phyloP scores from a whole-genome alignment of 768 basidiomycete genomes.

The Cyclocybe aegerita region DNA sequence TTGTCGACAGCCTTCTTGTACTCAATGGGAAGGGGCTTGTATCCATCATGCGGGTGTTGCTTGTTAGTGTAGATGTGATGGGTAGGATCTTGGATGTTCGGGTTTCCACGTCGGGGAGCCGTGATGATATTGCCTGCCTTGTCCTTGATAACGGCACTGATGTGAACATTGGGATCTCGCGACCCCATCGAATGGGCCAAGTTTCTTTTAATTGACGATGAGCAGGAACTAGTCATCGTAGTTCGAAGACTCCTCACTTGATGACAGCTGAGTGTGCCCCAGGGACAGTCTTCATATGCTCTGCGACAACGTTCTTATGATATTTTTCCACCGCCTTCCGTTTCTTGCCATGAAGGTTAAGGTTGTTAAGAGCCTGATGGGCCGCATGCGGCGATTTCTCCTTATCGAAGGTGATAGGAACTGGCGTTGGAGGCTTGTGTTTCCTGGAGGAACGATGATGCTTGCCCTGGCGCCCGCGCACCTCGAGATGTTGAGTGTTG shows the following conservation, averaged over 20 bases:
- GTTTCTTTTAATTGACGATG: background rate
- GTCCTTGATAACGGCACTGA: background rate
- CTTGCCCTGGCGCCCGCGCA: too few relatives aligned
- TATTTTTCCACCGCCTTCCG: background rate
- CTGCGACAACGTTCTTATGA: background rate
- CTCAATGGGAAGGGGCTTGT: background rate
- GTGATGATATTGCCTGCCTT: background rate
- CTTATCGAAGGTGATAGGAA: background rate
- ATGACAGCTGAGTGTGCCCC: background rate
- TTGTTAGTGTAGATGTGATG: conserved; percentile 1
- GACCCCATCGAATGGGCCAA: background rate
- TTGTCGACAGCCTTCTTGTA: conserved; percentile 1
- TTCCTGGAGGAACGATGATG: background rate
- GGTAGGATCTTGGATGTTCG: background rate
- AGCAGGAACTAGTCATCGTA: background rate
- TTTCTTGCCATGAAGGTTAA: background rate
- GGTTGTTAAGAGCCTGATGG: background rate
- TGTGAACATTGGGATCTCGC: background rate
- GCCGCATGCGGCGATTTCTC: background rate
- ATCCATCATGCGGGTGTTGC: background rate
- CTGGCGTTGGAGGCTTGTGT: background rate
- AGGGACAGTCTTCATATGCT: background rate
- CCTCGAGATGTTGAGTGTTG: too few relatives aligned
- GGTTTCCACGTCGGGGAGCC: background rate
- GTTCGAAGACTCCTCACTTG: background rate